Evolutionary conservation across 306 rosid species (phyloP).

Genomic region (Malus sylvestris): DNA sequence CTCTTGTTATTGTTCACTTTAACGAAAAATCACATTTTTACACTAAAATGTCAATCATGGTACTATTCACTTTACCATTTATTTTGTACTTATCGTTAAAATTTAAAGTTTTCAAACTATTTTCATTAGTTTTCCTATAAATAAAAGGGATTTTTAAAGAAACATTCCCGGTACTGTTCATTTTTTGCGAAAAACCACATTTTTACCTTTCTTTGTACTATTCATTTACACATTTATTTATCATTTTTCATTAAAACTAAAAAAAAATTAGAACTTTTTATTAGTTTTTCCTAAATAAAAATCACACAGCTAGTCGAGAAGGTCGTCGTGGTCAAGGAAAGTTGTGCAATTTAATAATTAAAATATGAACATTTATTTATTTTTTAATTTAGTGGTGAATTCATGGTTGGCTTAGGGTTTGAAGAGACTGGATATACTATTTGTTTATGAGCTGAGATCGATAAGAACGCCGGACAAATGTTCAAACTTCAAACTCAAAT

Average conservation of each 20-base stretch:
- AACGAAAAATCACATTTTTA: no score
- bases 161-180: fast-evolving
- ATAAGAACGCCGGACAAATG: background rate
- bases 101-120: fast-evolving
- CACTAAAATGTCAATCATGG: no score
- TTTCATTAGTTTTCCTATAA: no score
- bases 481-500: conserved; percentile 10
- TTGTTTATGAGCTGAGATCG: background rate
- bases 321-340: conserved; percentile 7
- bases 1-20: fast-evolving
- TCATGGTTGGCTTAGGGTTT: background rate
- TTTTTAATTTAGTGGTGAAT: background rate
- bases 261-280: no score
- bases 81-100: no score
- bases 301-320: background rate
- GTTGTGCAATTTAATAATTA: background rate
- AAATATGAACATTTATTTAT: no score
- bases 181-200: fast-evolving
- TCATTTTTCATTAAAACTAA: no score
- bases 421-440: background rate
- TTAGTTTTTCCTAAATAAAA: background rate
- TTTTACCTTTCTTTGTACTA: no score
- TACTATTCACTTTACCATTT: no score
- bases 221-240: no score
- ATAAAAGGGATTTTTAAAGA: no score